These are phyloP conservation scores for Diplocarpon rosae DNA, from an alignment of 2,329 filamentous ascomycete genomes.

Conservation along the genomic window DNA sequence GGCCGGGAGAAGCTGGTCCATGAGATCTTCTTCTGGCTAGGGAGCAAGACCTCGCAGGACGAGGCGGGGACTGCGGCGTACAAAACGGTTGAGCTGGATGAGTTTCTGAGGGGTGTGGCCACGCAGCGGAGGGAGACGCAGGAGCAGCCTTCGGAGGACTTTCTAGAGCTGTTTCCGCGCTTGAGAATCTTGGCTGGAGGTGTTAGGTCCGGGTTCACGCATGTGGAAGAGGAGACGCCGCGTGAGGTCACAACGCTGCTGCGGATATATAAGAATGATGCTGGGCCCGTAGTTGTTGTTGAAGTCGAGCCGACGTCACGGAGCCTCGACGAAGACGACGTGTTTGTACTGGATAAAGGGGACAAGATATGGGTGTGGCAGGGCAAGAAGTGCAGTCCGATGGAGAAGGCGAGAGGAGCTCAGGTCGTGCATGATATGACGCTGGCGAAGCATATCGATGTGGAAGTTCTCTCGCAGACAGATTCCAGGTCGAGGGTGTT, in stretches of 20 bases:
- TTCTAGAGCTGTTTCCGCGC: constrained; percentile 48
- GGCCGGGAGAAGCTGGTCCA: constrained; percentile 40
- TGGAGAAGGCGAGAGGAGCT: constrained; percentile 59
- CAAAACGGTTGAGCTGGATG: constrained; percentile 60
- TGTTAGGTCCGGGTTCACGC: constrained; percentile 49
- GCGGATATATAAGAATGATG: constrained; percentile 48
- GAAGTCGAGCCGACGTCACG: constrained; percentile 51
- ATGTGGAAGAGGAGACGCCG: constrained; percentile 41
- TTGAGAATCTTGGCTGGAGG: constrained; percentile 51
- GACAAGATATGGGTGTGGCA: constrained; percentile 63
- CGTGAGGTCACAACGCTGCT: constrained; percentile 41
- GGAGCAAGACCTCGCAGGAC: constrained; percentile 53
- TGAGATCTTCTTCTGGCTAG: constrained; percentile 63
- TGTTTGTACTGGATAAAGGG: constrained; percentile 52
- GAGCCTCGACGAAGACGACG: constrained; percentile 54
- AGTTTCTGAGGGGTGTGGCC: constrained; percentile 50
- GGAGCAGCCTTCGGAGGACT: constrained; percentile 36
- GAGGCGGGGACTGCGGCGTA: constrained; percentile 60
- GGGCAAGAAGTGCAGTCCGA: constrained; percentile 51
- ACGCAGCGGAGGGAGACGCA: constrained; percentile 57
- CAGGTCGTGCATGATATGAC: constrained; percentile 57
- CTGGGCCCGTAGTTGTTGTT: constrained; percentile 43
- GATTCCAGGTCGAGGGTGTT: constrained; percentile 45
- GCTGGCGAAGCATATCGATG: constrained; percentile 50
- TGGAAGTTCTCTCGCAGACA: constrained; percentile 52